Conservation (phyloP, 2,329 filamentous ascomycete species). For the Aureobasidium namibiae region DNA sequence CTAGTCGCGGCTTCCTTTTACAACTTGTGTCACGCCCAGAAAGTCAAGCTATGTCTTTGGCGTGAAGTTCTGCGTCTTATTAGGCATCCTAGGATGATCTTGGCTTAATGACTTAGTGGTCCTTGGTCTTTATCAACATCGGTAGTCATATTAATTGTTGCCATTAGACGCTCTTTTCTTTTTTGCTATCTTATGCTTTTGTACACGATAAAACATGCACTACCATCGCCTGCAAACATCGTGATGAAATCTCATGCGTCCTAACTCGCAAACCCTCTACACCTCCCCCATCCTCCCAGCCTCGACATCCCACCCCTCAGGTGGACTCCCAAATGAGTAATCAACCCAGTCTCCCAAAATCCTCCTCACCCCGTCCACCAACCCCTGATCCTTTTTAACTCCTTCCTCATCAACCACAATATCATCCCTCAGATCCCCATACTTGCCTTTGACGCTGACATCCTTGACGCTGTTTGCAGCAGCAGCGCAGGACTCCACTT, state of each 20-base stretch:
- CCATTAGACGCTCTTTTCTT: constrained; percentile 76
- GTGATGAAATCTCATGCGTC: no score
- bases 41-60: constrained; percentile 70
- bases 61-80: constrained; percentile 70
- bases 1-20: constrained; percentile 72
- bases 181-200: constrained; percentile 81
- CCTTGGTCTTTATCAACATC: constrained; percentile 76
- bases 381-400: not conserved
- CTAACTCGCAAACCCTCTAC: no score
- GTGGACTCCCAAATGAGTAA: constrained; percentile 9
- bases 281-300: not conserved
- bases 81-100: constrained; percentile 67
- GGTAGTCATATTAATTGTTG: constrained; percentile 59
- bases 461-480: constrained; percentile 3
- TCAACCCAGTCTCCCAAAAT: constrained; percentile 13
- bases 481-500: constrained; percentile 1
- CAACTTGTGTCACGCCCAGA: constrained; percentile 68
- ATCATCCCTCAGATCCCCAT: not conserved
- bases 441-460: not conserved
- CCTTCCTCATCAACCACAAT: not conserved
- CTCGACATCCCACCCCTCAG: constrained; percentile 4
- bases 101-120: constrained; percentile 62
- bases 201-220: no score
- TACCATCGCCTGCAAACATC: no score
- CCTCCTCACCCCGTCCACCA: constrained; percentile 4